phyloP scores from a whole-genome alignment of 345 rosid species.

The Ceriops zippeliana region DNA sequence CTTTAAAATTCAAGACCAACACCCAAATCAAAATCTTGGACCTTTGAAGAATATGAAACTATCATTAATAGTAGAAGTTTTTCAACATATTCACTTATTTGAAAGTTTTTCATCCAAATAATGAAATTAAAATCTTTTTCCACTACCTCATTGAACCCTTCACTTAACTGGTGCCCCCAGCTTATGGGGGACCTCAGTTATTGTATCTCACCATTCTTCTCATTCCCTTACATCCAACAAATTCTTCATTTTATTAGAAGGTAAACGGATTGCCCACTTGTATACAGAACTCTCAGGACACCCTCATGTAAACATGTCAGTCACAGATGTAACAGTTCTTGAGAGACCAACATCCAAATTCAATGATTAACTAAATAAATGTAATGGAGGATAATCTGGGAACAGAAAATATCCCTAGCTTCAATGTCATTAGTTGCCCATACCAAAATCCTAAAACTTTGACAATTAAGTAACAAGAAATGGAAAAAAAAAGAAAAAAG shows the following conservation, averaged over 20 bases:
- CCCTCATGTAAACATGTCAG: not conserved
- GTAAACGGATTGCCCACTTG: not conserved
- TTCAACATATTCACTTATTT: not conserved
- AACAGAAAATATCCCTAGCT: conserved; percentile 2
- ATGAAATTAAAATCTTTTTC: too few species aligned
- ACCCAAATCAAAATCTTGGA: not conserved
- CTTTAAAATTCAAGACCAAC: not conserved
- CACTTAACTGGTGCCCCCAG: too few species aligned
- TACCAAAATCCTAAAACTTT: not conserved
- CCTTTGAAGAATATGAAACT: not conserved
- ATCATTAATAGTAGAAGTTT: not conserved
- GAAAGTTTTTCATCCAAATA: too few species aligned
- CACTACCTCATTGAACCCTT: too few species aligned
- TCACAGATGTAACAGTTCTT: not conserved
- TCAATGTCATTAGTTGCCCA: conserved; percentile 4
- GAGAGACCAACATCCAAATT: not conserved
- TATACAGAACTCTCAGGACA: not conserved
- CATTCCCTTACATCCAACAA: too few species aligned
- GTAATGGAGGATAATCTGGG: not conserved
- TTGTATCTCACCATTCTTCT: not conserved
- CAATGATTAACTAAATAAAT: too few species aligned
- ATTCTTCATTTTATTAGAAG: not conserved
- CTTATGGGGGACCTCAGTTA: not conserved
- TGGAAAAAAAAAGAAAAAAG: too few species aligned
- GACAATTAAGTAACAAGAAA: not conserved